phyloP scores from a whole-genome alignment of 2,329 filamentous ascomycete genomes.

The Alternaria metachromatica region DNA sequence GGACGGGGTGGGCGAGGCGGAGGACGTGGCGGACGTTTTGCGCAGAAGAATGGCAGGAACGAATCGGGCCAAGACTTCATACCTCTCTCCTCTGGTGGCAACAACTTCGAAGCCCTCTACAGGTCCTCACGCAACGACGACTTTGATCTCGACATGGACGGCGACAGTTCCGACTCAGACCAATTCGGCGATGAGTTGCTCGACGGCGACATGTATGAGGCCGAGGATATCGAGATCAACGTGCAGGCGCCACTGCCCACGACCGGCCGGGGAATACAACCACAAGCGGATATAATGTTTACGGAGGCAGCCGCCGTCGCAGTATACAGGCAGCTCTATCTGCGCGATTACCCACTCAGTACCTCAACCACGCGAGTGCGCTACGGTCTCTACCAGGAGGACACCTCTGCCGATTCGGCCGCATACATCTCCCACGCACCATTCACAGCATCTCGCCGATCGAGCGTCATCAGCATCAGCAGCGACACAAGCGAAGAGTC shows the following conservation, averaged over 20 bases:
- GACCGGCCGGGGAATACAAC: not conserved
- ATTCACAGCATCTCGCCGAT: constrained; percentile 17
- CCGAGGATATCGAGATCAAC: constrained; percentile 33
- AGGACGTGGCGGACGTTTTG: constrained; percentile 11
- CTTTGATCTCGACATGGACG: constrained; percentile 17
- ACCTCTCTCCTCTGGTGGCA: constrained; percentile 18
- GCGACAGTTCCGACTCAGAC: constrained; percentile 9
- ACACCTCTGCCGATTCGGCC: constrained; percentile 5
- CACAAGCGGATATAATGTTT: constrained; percentile 28
- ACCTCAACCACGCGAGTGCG: constrained; percentile 11
- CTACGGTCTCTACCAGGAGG: constrained; percentile 20
- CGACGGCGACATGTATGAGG: constrained; percentile 22
- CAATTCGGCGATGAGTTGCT: constrained; percentile 11
- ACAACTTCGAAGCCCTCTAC: constrained; percentile 25
- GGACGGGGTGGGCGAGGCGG: constrained; percentile 3
- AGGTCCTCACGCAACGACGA: constrained; percentile 18
- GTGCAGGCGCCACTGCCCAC: constrained; percentile 17
- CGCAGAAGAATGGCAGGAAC: constrained; percentile 6
- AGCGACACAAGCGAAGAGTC: constrained; percentile 13
- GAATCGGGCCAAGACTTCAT: constrained; percentile 18
- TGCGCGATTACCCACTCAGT: constrained; percentile 23
- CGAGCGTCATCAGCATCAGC: constrained; percentile 15
- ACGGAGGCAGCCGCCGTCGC: constrained; percentile 22
- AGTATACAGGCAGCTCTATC: constrained; percentile 21
- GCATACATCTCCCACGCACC: constrained; percentile 11